A percentile compares a stretch with the other conserved stretches of the same genome.
phyloP scores from a whole-genome alignment of 805 yeast genomes.

The Candida tibetensis region DNA sequence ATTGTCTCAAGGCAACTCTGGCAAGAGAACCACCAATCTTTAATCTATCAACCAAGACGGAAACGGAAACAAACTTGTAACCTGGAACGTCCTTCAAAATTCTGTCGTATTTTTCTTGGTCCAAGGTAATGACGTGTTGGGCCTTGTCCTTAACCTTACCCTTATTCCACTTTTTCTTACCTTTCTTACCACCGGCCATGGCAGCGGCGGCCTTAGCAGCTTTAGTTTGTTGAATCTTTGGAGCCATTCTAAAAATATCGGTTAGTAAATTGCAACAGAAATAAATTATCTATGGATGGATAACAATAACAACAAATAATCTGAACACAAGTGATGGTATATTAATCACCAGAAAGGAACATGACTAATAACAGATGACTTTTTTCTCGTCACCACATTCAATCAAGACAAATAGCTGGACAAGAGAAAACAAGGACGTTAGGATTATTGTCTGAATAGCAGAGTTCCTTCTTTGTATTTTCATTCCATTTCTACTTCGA shows the following conservation, averaged over 20 bases:
- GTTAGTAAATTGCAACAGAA: too few relatives aligned
- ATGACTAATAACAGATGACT: too few relatives aligned
- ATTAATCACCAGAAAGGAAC: not conserved
- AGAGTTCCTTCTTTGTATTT: too few relatives aligned
- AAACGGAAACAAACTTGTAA: conserved; percentile 96
- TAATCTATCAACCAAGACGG: conserved; percentile 98
- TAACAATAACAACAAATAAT: too few relatives aligned
- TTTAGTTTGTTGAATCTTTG: conserved; percentile 98
- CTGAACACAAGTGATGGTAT: too few relatives aligned
- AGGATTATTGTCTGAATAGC: too few relatives aligned
- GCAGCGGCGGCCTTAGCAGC: conserved; percentile 99
- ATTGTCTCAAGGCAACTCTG: conserved; percentile 94
- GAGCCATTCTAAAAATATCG: conserved; percentile 74
- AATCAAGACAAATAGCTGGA: too few relatives aligned
- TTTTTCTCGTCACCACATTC: too few relatives aligned
- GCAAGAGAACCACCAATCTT: conserved; percentile 99
- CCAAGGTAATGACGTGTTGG: conserved; percentile 94
- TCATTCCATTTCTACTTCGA: too few relatives aligned
- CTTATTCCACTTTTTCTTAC: conserved; percentile 99
- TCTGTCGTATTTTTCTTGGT: conserved; percentile 99
- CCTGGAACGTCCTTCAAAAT: conserved; percentile 99
- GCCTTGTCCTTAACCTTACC: conserved; percentile 99
- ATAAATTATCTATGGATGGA: conserved; percentile 11
- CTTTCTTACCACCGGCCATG: conserved; percentile 99
- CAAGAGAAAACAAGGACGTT: too few relatives aligned